Base-by-base conservation (phyloP, 2,329 filamentous ascomycete genomes). In the Davidsoniella eucalypti region DNA sequence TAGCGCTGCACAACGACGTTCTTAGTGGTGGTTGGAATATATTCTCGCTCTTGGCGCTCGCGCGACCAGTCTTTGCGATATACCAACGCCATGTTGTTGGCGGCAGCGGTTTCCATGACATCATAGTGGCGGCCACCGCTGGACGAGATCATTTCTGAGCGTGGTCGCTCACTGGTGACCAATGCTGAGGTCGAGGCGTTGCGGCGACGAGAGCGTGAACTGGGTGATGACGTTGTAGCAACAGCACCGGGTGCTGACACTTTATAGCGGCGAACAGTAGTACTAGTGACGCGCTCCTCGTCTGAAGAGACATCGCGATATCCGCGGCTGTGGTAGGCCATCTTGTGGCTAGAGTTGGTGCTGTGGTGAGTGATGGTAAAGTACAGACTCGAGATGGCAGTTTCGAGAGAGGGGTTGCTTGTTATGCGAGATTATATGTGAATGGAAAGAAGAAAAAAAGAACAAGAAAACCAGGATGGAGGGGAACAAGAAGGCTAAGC, bases 241-340 rank as follows among this genome's bases (percentile, higher is more conserved):
- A 68, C 65, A 55, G 66, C 63, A 44, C 63, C 60, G 48, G 65
- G 64, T 48, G 59, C 62, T 7, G 61, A 60, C 25, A 74, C 69
- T 59, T 74, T 74, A 64, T 75, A 75, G 50, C 71, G 67, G 54
- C 67, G 69, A 49, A 74, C 65, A n/a, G 69, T 72, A 4, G 69
- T 68, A 10, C 33, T 46, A 53, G 61, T 65, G 56, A 64, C 65
- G 40, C 63, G 61, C 46, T 72, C 69, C 50, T 72, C 71, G 54
- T 70, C 67, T 12, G 61, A 66, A 25, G 61, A 59, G 42, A 59
- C 56, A 54, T 64, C 60, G 44, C 59, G 60, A 55, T 62, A 29
- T 29, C 26, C 26, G 26, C 26, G 7, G 26, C 10, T 29, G 26
- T 5, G 26, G 7, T 29, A 29, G 26, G 10, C 26, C 26, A 29